Conservation (phyloP, 441 rosid genomes). For the Erodium texanum region DNA sequence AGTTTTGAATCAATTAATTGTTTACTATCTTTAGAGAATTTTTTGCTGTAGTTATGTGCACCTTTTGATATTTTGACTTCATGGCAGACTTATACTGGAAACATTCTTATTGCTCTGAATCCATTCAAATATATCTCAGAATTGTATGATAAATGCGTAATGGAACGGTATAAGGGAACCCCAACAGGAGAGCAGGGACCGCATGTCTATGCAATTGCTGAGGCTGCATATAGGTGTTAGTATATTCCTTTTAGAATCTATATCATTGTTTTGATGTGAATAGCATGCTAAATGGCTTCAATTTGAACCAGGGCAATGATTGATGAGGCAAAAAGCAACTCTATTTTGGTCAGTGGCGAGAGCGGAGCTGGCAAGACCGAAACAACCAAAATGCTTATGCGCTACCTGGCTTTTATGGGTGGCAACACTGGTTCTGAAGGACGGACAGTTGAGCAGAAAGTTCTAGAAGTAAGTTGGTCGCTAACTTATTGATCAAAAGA, state of each 20-base stretch:
- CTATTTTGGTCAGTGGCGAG: constrained; percentile 96
- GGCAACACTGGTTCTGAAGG: constrained; percentile 77
- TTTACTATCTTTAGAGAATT: constrained; percentile 21
- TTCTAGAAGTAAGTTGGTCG: constrained; percentile 58
- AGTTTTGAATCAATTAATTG: constrained; percentile 16
- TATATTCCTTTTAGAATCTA: constrained; percentile 6
- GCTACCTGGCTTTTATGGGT: constrained; percentile 86
- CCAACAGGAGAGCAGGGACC: constrained; percentile 75
- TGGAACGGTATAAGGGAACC: constrained; percentile 85
- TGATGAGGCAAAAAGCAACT: constrained; percentile 80
- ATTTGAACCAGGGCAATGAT: constrained; percentile 66
- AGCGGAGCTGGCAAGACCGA: constrained; percentile 99
- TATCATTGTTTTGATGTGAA: background rate
- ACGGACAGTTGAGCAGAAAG: constrained; percentile 82
- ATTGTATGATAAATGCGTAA: constrained; percentile 69
- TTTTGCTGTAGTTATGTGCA: constrained; percentile 26
- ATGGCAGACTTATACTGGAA: constrained; percentile 78
- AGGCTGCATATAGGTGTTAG: constrained; percentile 73
- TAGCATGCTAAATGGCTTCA: constrained; percentile 8
- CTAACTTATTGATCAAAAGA: background rate
- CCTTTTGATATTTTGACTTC: constrained; percentile 8
- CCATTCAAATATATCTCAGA: constrained; percentile 88
- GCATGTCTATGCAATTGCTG: constrained; percentile 82
- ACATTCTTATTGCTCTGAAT: constrained; percentile 75
- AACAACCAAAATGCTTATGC: constrained; percentile 96